phyloP scores from a whole-genome alignment of 768 basidiomycete genomes.

The Amanita muscaria region DNA sequence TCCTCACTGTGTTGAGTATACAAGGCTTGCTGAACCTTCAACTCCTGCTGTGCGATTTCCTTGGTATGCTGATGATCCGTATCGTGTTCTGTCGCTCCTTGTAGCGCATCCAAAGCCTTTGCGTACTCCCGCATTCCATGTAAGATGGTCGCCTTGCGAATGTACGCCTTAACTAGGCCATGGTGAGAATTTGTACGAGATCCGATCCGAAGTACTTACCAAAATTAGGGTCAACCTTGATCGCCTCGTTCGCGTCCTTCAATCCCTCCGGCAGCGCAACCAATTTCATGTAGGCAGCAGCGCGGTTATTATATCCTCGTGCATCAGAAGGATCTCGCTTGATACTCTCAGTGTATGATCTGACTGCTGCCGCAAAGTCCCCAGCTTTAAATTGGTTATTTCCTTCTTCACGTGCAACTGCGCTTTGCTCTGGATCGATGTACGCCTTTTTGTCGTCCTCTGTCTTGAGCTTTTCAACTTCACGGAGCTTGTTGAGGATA shows the following conservation, averaged over 20 bases:
- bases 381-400: slow-evolving; percentile 88
- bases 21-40: slow-evolving; percentile 75
- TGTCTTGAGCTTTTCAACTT: slow-evolving; percentile 65
- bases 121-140: slow-evolving; percentile 87
- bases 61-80: slow-evolving; percentile 70
- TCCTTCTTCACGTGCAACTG: slow-evolving; percentile 82
- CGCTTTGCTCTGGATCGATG: slow-evolving; percentile 78
- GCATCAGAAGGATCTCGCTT: slow-evolving; percentile 90
- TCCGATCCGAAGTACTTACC: slow-evolving; percentile 32
- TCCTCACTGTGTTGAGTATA: slow-evolving; percentile 75
- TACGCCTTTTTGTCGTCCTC: slow-evolving; percentile 80
- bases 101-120: slow-evolving; percentile 76
- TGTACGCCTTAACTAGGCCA: slow-evolving; percentile 78
- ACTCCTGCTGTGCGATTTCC: slow-evolving; percentile 76
- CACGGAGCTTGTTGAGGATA: slow-evolving; percentile 83
- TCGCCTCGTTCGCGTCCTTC: slow-evolving; percentile 91
- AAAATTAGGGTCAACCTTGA: slow-evolving; percentile 83
- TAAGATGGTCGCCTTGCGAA: slow-evolving; percentile 84
- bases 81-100: slow-evolving; percentile 72
- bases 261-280: slow-evolving; percentile 89
- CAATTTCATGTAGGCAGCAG: slow-evolving; percentile 96
- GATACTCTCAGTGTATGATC: slow-evolving; percentile 91
- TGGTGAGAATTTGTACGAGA: neutral
- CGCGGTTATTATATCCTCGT: slow-evolving; percentile 94
- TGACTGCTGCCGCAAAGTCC: slow-evolving; percentile 87